Conservation (phyloP, 768 basidiomycete species). For the Trametes coccinea region DNA sequence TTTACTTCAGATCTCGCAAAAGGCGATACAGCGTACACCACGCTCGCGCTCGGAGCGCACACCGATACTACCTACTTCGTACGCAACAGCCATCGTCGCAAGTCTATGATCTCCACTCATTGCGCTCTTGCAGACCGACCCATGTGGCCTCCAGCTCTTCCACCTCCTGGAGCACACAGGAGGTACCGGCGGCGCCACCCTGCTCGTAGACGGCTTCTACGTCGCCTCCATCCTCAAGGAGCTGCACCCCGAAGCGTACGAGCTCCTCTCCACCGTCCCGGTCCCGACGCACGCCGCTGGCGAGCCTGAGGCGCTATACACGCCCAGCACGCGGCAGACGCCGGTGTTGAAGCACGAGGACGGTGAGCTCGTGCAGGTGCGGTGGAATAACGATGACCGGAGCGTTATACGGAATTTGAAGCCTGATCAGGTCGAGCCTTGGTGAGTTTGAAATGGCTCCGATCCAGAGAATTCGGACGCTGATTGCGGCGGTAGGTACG, state of each 20-base stretch:
- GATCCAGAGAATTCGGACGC: too few species aligned
- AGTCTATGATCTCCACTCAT: not conserved
- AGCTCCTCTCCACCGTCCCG: constrained; percentile 62
- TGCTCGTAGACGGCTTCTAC: constrained; percentile 97
- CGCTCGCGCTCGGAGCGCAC: constrained; percentile 83
- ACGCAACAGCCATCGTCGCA: constrained; percentile 21
- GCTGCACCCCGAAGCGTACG: constrained; percentile 70
- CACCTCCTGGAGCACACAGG: constrained; percentile 85
- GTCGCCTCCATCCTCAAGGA: constrained; percentile 78
- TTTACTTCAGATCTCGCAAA: constrained; percentile 90
- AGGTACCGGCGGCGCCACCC: constrained; percentile 80
- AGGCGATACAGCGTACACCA: constrained; percentile 94
- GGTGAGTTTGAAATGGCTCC: constrained; percentile 43
- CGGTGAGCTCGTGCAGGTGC: constrained; percentile 69
- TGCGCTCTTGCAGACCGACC: constrained; percentile 65
- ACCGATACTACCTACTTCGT: constrained; percentile 79
- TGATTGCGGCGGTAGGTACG: constrained; percentile 52
- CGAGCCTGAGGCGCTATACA: constrained; percentile 57
- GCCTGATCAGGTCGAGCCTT: constrained; percentile 66
- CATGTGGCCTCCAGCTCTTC: constrained; percentile 94
- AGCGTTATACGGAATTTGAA: constrained; percentile 71
- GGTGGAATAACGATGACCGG: constrained; percentile 96
- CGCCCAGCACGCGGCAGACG: constrained; percentile 48
- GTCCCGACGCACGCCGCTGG: constrained; percentile 91
- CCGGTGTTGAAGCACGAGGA: constrained; percentile 76